Conservation (phyloP, 768 basidiomycete species). For the Suillus placidus region DNA sequence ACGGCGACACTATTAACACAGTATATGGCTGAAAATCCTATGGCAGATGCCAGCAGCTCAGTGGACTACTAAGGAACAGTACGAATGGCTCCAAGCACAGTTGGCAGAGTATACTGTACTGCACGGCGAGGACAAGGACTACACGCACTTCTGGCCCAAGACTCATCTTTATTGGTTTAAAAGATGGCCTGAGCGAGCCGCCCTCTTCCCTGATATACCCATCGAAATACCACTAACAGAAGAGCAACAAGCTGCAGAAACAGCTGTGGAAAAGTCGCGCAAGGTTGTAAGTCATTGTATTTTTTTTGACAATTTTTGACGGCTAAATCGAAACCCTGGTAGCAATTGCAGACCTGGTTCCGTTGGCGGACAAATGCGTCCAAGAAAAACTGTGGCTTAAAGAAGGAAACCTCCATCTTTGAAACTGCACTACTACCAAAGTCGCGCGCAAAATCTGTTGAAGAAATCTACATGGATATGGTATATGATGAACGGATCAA, state of each 20-base stretch:
- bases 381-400: not conserved
- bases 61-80: not conserved
- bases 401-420: conserved; percentile 3
- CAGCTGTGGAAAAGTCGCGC: not conserved
- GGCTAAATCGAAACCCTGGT: not conserved
- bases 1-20: no score
- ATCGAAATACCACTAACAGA: not conserved
- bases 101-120: not conserved
- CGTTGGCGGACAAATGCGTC: conserved; percentile 2
- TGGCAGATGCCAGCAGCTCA: no score
- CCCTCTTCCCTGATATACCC: not conserved
- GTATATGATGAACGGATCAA: conserved; percentile 8
- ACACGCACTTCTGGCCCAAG: not conserved
- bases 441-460: not conserved
- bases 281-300: conserved; percentile 5
- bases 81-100: not conserved
- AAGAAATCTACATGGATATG: not conserved
- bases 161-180: conserved; percentile 5
- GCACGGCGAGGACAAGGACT: not conserved
- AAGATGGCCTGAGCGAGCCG: conserved; percentile 4
- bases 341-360: conserved; percentile 10
- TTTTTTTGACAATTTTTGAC: not conserved
- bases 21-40: no score
- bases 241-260: not conserved
- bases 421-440: not conserved